A percentile compares a stretch with the other conserved stretches of the same genome.
phyloP scores from a whole-genome alignment of 2,329 filamentous ascomycete species.

The Talaromyces funiculosus region DNA sequence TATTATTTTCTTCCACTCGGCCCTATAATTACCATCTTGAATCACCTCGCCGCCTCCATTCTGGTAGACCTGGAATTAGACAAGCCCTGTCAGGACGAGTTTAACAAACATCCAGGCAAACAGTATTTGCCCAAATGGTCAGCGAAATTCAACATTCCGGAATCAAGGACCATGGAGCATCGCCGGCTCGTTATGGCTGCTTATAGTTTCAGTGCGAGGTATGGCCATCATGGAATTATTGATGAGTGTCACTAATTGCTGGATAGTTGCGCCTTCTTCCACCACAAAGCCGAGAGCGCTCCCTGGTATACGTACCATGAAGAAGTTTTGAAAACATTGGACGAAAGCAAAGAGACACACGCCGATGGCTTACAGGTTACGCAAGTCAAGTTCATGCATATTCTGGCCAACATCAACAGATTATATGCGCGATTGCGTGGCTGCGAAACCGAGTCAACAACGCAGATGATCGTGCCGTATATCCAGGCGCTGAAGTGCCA shows the following conservation, averaged over 20 bases:
- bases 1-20: constrained; percentile 14
- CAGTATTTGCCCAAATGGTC: background rate
- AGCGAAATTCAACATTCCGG: constrained; percentile 7
- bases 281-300: constrained; percentile 48
- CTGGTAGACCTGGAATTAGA: constrained; percentile 18
- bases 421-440: constrained; percentile 3
- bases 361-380: constrained; percentile 46
- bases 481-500: constrained; percentile 5
- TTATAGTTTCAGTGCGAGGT: constrained; percentile 42
- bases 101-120: background rate
- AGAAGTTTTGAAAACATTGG: constrained; percentile 48
- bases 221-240: constrained; percentile 15
- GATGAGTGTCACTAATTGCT: constrained; percentile 3
- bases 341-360: constrained; percentile 41
- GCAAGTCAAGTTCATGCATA: constrained; percentile 20
- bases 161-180: constrained; percentile 43
- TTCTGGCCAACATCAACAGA: background rate
- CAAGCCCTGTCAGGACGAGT: constrained; percentile 12
- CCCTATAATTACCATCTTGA: constrained; percentile 15
- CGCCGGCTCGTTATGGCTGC: constrained; percentile 46
- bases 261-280: constrained; percentile 37
- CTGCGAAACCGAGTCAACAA: constrained; percentile 5
- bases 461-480: constrained; percentile 4
- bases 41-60: constrained; percentile 16
- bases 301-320: constrained; percentile 57